Conservation (phyloP, 2,329 filamentous ascomycete genomes). For the Drechslerella dactyloides region DNA sequence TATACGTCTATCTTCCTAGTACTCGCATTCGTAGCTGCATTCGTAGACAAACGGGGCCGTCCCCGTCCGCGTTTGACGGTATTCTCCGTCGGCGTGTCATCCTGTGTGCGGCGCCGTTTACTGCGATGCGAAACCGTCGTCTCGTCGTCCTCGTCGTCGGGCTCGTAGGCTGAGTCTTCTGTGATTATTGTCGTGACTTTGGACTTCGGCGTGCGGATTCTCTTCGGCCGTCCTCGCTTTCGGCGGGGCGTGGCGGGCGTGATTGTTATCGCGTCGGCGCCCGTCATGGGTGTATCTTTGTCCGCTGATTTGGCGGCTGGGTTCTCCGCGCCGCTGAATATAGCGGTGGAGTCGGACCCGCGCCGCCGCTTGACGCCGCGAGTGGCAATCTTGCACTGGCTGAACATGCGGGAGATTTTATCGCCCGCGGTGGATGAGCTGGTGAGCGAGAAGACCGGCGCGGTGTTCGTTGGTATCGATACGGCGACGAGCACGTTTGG, state of each 20-base stretch:
- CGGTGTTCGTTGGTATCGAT: conserved; percentile 4
- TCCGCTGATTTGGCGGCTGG: not conserved
- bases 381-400: conserved; percentile 17
- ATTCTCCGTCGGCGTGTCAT: not conserved
- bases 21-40: too few relatives aligned
- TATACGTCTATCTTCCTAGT: conserved; percentile 18
- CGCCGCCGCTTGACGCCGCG: not conserved
- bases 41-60: not conserved
- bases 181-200: not conserved
- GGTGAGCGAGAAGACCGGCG: not conserved
- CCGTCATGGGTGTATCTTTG: too few relatives aligned
- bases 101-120: not conserved
- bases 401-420: conserved; percentile 26
- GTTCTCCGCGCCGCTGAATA: conserved; percentile 1
- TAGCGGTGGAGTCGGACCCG: not conserved
- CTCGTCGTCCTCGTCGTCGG: conserved; percentile 16
- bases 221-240: conserved; percentile 36
- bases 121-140: not conserved
- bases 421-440: not conserved
- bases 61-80: conserved; percentile 1
- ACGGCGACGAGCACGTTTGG: conserved; percentile 27
- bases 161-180: conserved; percentile 26
- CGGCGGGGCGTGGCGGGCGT: not conserved
- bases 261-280: too few relatives aligned
- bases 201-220: conserved; percentile 1